A percentile compares a stretch with the other conserved stretches of the same genome.
These are phyloP conservation scores for Suillus hirtellus DNA, from an alignment of 768 basidiomycete species.

Conservation along the genomic window DNA sequence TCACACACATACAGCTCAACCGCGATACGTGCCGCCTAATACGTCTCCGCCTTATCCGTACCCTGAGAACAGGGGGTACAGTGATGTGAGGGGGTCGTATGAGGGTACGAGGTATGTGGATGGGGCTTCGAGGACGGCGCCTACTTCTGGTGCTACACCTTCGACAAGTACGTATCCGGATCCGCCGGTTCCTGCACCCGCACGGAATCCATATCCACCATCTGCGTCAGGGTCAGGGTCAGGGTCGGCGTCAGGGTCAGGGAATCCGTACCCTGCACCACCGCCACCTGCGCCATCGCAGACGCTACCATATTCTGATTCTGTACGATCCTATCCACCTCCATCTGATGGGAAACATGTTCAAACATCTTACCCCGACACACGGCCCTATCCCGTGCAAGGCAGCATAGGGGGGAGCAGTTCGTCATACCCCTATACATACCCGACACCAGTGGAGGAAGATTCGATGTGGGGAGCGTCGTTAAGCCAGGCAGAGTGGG, in stretches of 20 bases:
- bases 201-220: conserved; percentile 25
- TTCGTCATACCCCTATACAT: conserved; percentile 30
- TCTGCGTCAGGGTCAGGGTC: conserved; percentile 23
- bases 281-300: conserved; percentile 10
- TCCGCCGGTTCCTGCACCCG: conserved; percentile 13
- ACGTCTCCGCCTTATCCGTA: conserved; percentile 7
- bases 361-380: background rate
- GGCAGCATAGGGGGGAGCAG: background rate
- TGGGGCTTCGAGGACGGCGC: background rate
- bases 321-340: background rate
- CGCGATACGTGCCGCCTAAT: conserved; percentile 4
- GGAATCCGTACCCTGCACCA: conserved; percentile 30
- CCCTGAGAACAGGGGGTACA: conserved; percentile 5
- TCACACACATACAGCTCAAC: background rate
- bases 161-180: conserved; percentile 10
- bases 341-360: background rate
- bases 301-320: conserved; percentile 14
- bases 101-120: background rate
- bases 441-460: conserved; percentile 53
- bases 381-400: background rate
- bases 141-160: background rate
- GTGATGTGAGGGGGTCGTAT: conserved; percentile 4
- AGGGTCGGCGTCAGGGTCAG: conserved; percentile 17
- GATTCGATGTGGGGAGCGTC: conserved; percentile 73
- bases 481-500: conserved; percentile 78